phyloP scores from a whole-genome alignment of 73 alveolate species.

The Symbiodinium natans region DNA sequence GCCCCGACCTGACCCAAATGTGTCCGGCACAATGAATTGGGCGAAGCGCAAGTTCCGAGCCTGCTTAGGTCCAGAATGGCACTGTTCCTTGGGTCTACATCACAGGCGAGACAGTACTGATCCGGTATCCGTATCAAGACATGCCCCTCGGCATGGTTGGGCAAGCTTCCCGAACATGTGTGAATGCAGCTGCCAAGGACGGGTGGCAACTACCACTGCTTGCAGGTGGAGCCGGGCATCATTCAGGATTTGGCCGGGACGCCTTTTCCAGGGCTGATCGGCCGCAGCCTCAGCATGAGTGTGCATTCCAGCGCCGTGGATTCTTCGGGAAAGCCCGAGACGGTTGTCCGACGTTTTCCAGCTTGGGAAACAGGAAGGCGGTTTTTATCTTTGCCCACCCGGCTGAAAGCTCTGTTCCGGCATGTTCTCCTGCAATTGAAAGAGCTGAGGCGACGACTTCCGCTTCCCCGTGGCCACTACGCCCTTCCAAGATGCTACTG shows the following conservation, averaged over 20 bases:
- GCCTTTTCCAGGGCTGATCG: constrained; percentile 44
- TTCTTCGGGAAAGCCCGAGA: too few relatives aligned
- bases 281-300: background rate
- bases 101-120: constrained; percentile 37
- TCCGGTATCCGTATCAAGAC: constrained; percentile 31
- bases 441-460: constrained; percentile 38
- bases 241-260: constrained; percentile 68
- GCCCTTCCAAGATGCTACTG: constrained; percentile 32
- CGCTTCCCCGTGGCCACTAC: constrained; percentile 54
- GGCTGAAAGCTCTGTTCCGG: too few relatives aligned
- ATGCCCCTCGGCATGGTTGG: background rate
- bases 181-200: background rate
- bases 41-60: background rate
- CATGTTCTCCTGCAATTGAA: too few relatives aligned
- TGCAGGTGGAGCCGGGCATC: constrained; percentile 58
- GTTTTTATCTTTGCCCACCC: too few relatives aligned
- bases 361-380: too few relatives aligned
- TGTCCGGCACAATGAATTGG: background rate
- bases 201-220: constrained; percentile 50
- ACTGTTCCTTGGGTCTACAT: constrained; percentile 62
- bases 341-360: too few relatives aligned
- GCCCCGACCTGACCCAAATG: background rate
- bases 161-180: background rate
- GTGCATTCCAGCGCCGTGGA: too few relatives aligned
- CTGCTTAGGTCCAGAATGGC: background rate